Evolutionary conservation across 139 green algal species (phyloP).

Genomic region (Chlorella sp.): DNA sequence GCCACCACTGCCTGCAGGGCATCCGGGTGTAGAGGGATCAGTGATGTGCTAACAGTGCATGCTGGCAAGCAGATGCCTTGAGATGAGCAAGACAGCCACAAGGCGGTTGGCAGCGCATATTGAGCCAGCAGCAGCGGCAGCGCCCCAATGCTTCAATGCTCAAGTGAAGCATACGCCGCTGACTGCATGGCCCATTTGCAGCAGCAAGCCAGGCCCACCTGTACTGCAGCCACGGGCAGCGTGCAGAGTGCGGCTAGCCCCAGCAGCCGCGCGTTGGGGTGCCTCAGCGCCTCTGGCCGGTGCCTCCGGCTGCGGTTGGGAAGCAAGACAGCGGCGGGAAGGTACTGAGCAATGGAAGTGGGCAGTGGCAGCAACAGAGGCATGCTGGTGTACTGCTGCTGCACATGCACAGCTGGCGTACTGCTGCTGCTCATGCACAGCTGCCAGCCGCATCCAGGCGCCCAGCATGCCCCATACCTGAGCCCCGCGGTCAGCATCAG

Average conservation of each 20-base stretch:
- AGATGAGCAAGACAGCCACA: too few species aligned
- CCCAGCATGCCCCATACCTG: background rate
- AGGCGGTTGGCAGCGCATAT: too few species aligned
- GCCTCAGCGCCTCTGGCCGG: background rate
- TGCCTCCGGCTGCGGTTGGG: background rate
- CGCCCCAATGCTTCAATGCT: too few species aligned
- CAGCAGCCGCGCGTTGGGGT: slow-evolving; percentile 10
- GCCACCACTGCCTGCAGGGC: slow-evolving; percentile 34
- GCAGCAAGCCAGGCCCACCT: too few species aligned
- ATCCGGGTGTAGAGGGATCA: too few species aligned
- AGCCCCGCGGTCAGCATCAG: slow-evolving; percentile 36
- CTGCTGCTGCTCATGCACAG: background rate
- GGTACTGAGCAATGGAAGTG: background rate
- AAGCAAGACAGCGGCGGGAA: background rate
- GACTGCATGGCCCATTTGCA: too few species aligned
- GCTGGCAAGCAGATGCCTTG: too few species aligned
- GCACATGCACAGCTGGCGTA: background rate
- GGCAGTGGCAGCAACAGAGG: too few species aligned
- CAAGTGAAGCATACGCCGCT: too few species aligned
- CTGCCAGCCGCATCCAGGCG: background rate
- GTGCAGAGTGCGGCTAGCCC: slow-evolving; percentile 4
- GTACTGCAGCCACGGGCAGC: background rate
- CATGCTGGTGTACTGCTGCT: background rate
- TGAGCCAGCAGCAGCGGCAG: too few species aligned
- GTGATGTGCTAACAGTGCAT: too few species aligned